These are phyloP conservation scores for Cercospora nicotianae DNA, from an alignment of 2,329 filamentous ascomycete species.

Conservation along the genomic window DNA sequence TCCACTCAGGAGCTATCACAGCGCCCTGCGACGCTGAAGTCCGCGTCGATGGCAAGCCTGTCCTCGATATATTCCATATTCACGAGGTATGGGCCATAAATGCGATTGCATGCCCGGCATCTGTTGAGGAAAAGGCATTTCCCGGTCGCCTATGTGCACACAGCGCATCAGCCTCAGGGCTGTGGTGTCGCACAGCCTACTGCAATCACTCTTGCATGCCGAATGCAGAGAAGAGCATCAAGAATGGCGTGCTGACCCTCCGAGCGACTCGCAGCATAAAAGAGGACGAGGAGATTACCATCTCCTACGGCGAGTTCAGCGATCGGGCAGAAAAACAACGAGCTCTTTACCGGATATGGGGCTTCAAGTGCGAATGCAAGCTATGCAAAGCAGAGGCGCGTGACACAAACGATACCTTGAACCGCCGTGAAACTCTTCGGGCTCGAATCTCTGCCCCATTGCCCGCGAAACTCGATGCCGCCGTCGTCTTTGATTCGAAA, in stretches of 20 bases:
- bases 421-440: conserved; percentile 3
- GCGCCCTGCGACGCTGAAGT: not conserved
- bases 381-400: conserved; percentile 9
- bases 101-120: conserved; percentile 12
- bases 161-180: conserved; percentile 5
- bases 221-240: conserved; percentile 20
- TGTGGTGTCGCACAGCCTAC: conserved; percentile 16
- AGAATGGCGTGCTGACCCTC: conserved; percentile 17
- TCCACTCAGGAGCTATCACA: conserved; percentile 7
- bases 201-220: conserved; percentile 24
- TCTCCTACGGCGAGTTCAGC: conserved; percentile 15
- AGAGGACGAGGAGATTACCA: conserved; percentile 22
- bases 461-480: not conserved
- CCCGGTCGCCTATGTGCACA: conserved; percentile 1
- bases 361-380: conserved; percentile 15
- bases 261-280: conserved; percentile 15
- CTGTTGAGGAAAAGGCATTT: conserved; percentile 5
- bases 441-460: conserved; percentile 2
- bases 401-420: not conserved
- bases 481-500: not conserved
- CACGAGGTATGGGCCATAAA: conserved; percentile 22
- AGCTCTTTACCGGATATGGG: conserved; percentile 8
- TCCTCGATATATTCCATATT: conserved; percentile 19
- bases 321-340: conserved; percentile 4
- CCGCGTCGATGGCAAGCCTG: conserved; percentile 14